A percentile compares a stretch with the other conserved stretches of the same genome.
phyloP scores from a whole-genome alignment of 1,284 basidiomycete species.

The Moniliophthora roreri region DNA sequence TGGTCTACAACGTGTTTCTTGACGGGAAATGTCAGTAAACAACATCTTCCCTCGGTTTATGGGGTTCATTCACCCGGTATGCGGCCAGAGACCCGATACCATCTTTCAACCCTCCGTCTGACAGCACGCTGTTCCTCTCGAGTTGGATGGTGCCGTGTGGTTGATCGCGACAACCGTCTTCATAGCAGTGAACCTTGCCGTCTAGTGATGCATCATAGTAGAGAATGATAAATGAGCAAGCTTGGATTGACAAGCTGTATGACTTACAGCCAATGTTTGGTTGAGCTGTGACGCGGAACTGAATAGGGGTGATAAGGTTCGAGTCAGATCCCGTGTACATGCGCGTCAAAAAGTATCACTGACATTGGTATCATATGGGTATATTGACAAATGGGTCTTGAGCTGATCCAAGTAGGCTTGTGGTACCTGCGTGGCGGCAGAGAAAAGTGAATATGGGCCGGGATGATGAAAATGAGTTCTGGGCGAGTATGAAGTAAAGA shows the following conservation, averaged over 20 bases:
- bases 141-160: slow-evolving; percentile 29
- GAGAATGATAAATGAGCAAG: slow-evolving; percentile 6
- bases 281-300: slow-evolving; percentile 39
- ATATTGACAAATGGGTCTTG: slow-evolving; percentile 30
- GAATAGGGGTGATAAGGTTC: slow-evolving; percentile 15
- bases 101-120: slow-evolving; percentile 38
- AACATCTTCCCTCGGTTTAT: too few relatives aligned
- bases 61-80: slow-evolving; percentile 39
- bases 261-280: slow-evolving; percentile 42
- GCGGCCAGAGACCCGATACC: slow-evolving; percentile 44
- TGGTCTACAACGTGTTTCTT: slow-evolving; percentile 1
- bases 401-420: slow-evolving; percentile 37
- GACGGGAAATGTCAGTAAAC: too few relatives aligned
- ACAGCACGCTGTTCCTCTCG: slow-evolving; percentile 22
- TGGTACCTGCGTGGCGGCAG: slow-evolving; percentile 23
- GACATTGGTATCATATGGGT: slow-evolving; percentile 39
- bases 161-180: slow-evolving; percentile 36
- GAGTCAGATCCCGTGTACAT: neutral
- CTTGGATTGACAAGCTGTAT: neutral
- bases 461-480: neutral
- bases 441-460: neutral
- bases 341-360: slow-evolving; percentile 15
- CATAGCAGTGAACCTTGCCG: slow-evolving; percentile 42
- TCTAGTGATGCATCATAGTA: slow-evolving; percentile 27
- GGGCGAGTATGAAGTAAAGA: too few relatives aligned